Evolutionary conservation across 768 basidiomycete genomes (phyloP).

Genomic region (Xerocomellus intermedius): DNA sequence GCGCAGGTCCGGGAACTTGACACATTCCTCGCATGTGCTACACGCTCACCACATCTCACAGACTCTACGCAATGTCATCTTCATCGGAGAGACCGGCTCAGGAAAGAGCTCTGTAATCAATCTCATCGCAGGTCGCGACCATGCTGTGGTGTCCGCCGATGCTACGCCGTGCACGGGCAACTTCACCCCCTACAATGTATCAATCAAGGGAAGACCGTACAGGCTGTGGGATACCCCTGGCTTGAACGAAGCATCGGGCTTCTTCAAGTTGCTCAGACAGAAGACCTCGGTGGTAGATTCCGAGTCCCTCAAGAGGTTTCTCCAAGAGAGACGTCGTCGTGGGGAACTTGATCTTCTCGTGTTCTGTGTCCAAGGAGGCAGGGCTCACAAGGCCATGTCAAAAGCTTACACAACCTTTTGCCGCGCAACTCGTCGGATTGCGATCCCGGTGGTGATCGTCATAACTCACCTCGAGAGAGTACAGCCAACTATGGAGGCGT

Average conservation of each 20-base stretch:
- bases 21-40: neutral
- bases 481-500: constrained; percentile 30
- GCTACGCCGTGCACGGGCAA: constrained; percentile 33
- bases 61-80: constrained; percentile 32
- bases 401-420: constrained; percentile 27
- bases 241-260: constrained; percentile 13
- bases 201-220: constrained; percentile 15
- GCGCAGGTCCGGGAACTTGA: constrained; percentile 8
- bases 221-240: constrained; percentile 36
- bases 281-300: neutral
- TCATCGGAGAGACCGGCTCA: constrained; percentile 35
- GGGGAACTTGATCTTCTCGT: constrained; percentile 25
- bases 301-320: constrained; percentile 27
- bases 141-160: constrained; percentile 28
- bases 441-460: constrained; percentile 37
- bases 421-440: constrained; percentile 30
- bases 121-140: constrained; percentile 29
- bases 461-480: constrained; percentile 39
- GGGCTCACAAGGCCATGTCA: constrained; percentile 13
- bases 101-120: constrained; percentile 46
- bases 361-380: constrained; percentile 20
- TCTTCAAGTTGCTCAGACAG: constrained; percentile 10
- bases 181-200: constrained; percentile 21
- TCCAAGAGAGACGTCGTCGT: constrained; percentile 26
- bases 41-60: constrained; percentile 6